Evolutionary conservation across 257 asterid genomes (phyloP).

Genomic region (Solanum okadae): DNA sequence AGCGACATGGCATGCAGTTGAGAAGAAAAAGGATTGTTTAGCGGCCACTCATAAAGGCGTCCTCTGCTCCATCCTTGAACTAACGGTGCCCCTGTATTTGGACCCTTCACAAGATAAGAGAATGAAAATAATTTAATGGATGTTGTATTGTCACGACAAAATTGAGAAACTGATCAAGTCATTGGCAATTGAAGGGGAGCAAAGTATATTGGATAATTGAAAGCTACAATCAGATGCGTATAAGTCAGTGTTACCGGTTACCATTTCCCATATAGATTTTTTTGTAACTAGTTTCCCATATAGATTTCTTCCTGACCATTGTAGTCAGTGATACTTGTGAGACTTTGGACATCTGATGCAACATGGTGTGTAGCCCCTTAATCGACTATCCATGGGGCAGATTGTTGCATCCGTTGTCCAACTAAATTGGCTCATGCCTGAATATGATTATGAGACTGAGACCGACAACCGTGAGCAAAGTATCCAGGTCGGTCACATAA

Average conservation of each 20-base stretch:
- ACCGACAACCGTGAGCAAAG: no score
- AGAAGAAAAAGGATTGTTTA: no score
- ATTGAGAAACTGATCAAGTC: not conserved
- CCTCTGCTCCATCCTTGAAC: not conserved
- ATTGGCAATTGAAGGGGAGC: not conserved
- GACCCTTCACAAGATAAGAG: not conserved
- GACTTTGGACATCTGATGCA: not conserved
- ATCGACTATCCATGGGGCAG: not conserved
- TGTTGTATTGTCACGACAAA: not conserved
- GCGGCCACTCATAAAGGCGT: not conserved
- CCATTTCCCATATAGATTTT: not conserved
- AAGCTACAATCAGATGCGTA: not conserved
- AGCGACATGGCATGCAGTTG: not conserved
- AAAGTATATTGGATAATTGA: not conserved
- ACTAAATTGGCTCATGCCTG: no score
- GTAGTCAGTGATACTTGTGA: not conserved
- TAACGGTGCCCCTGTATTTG: not conserved
- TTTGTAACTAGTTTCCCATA: not conserved
- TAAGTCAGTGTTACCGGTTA: not conserved
- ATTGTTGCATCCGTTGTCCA: no score
- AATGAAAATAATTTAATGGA: not conserved
- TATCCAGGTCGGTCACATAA: no score
- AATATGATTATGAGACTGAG: no score
- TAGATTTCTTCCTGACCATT: not conserved
- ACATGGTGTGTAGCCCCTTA: not conserved